phyloP scores from a whole-genome alignment of 1,139 yeast species.

The Debaryomyces sp. region DNA sequence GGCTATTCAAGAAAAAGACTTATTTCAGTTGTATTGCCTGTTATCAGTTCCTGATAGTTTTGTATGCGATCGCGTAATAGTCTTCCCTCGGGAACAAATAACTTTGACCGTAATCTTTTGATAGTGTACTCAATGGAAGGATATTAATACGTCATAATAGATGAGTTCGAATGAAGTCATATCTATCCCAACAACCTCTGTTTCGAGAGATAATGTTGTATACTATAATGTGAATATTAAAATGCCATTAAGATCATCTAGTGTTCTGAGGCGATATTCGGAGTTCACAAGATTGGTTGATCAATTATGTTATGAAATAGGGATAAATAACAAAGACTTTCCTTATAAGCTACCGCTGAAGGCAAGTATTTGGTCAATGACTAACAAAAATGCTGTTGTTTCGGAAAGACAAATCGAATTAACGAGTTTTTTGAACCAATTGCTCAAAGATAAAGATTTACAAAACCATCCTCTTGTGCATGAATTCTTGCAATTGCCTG shows the following conservation, averaged over 20 bases:
- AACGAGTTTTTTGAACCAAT: slow-evolving; percentile 45
- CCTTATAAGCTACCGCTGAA: slow-evolving; percentile 46
- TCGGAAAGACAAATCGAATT: slow-evolving; percentile 53
- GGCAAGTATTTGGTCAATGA: slow-evolving; percentile 28
- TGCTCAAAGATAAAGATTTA: slow-evolving; percentile 51
- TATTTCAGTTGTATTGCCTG: not conserved
- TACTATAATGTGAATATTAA: slow-evolving; percentile 35
- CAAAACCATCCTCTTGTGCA: slow-evolving; percentile 37
- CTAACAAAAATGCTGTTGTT: slow-evolving; percentile 32
- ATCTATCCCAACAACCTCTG: slow-evolving; percentile 26
- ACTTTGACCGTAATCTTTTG: not conserved
- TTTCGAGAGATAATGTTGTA: slow-evolving; percentile 24
- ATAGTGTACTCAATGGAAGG: not conserved
- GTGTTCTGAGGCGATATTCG: slow-evolving; percentile 36
- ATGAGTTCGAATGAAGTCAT: slow-evolving; percentile 15
- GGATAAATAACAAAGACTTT: slow-evolving; percentile 39
- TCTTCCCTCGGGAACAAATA: not conserved
- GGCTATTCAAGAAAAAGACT: not conserved
- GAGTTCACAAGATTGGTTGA: slow-evolving; percentile 38
- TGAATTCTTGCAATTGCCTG: slow-evolving; percentile 41
- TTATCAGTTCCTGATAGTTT: not conserved
- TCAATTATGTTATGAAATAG: slow-evolving; percentile 30
- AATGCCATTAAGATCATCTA: slow-evolving; percentile 41
- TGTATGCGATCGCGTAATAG: not conserved
- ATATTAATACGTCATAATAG: not conserved